Conservation (phyloP, 345 rosid species). For the Cardamine resedifolia region DNA sequence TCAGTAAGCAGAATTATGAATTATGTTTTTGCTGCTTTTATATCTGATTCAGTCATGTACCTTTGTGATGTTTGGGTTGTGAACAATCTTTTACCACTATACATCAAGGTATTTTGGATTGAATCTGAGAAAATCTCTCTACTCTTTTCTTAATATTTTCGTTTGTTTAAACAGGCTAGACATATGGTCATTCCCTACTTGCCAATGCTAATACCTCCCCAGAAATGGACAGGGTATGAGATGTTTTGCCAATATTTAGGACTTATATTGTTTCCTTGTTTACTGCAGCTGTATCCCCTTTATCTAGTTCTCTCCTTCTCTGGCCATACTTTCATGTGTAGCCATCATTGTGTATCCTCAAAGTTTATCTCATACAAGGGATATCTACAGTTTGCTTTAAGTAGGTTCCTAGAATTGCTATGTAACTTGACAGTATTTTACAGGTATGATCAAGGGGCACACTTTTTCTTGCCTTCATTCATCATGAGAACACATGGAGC, state of each 20-base stretch:
- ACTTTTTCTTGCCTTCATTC: constrained; percentile 81
- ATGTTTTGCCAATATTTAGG: constrained; percentile 15
- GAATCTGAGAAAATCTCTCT: constrained; percentile 26
- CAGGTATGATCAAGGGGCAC: constrained; percentile 88
- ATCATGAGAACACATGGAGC: constrained; percentile 96
- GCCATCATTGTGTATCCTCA: constrained; percentile 17
- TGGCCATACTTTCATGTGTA: constrained; percentile 6
- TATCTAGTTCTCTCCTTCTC: constrained; percentile 11
- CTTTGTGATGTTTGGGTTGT: constrained; percentile 19
- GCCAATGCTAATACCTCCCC: constrained; percentile 96
- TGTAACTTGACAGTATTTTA: constrained; percentile 35
- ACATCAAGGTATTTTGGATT: constrained; percentile 14
- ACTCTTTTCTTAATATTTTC: constrained; percentile 27
- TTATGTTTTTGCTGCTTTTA: constrained; percentile 12
- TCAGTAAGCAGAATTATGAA: constrained; percentile 58
- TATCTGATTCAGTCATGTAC: constrained; percentile 11
- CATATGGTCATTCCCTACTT: constrained; percentile 98
- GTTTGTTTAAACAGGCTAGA: constrained; percentile 65
- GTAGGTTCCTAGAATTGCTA: constrained; percentile 28
- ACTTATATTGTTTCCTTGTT: constrained; percentile 10
- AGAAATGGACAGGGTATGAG: constrained; percentile 92
- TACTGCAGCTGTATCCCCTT: constrained; percentile 4
- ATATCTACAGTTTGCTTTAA: constrained; percentile 3
- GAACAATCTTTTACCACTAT: constrained; percentile 16
- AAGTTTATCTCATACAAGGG: neutral